phyloP scores from a whole-genome alignment of 2,329 filamentous ascomycete species.

The Arthrinium puccinioides region DNA sequence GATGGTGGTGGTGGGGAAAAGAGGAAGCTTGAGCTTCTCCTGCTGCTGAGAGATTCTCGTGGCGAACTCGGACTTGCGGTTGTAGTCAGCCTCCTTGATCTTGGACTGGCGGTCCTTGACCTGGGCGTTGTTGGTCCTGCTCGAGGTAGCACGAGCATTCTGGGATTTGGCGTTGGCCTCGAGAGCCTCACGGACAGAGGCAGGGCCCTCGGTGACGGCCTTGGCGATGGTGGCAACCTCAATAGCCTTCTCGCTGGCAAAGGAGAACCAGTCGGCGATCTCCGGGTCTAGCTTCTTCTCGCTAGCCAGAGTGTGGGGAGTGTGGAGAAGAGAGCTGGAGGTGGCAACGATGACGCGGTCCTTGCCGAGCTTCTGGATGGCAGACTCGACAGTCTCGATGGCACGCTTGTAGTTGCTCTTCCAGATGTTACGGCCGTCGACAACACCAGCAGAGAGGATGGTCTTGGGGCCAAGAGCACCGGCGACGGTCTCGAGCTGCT shows the following conservation, averaged over 20 bases:
- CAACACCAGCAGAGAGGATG: constrained; percentile 88
- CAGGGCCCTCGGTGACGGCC: constrained; percentile 89
- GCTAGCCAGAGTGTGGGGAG: constrained; percentile 92
- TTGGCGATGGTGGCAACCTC: constrained; percentile 94
- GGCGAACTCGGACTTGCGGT: constrained; percentile 87
- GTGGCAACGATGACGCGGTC: constrained; percentile 95
- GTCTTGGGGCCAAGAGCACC: constrained; percentile 81
- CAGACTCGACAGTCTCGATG: constrained; percentile 83
- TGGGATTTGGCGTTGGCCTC: constrained; percentile 96
- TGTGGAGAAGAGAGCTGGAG: constrained; percentile 96
- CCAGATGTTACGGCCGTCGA: constrained; percentile 99
- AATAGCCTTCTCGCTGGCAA: constrained; percentile 86
- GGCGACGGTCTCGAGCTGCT: constrained; percentile 86
- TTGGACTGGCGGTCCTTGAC: constrained; percentile 95
- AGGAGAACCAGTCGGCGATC: constrained; percentile 97
- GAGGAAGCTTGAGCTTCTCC: constrained; percentile 84
- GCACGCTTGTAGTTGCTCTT: constrained; percentile 98
- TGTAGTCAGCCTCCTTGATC: constrained; percentile 78
- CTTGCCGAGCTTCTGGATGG: constrained; percentile 91
- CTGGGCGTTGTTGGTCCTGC: constrained; percentile 91
- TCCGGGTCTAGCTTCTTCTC: constrained; percentile 98
- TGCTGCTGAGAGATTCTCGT: constrained; percentile 81
- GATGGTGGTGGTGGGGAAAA: constrained; percentile 99
- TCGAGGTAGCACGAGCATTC: constrained; percentile 83
- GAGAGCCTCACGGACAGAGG: constrained; percentile 77